phyloP scores from a whole-genome alignment of 768 basidiomycete species.

The Cytidiella melzeri region DNA sequence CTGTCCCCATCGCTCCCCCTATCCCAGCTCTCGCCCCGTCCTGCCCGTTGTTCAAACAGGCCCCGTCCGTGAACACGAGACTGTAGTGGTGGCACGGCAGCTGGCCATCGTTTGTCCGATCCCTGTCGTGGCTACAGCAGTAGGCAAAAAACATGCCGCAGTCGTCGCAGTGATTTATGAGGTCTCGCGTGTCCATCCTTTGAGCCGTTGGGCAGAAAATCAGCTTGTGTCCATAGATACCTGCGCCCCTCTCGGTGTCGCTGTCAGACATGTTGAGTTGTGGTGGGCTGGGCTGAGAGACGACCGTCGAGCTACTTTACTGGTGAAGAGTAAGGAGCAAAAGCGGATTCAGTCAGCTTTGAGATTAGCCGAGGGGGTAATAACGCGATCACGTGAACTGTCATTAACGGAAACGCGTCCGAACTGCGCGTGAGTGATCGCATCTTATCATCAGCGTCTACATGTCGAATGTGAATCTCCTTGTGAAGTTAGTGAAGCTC shows the following conservation, averaged over 20 bases:
- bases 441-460: too few relatives aligned
- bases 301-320: too few relatives aligned
- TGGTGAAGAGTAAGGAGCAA: too few relatives aligned
- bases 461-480: too few relatives aligned
- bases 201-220: neutral
- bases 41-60: conserved; percentile 27
- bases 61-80: conserved; percentile 32
- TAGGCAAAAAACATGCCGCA: neutral
- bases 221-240: neutral
- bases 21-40: conserved; percentile 24
- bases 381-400: too few relatives aligned
- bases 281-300: too few relatives aligned
- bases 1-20: conserved; percentile 15
- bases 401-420: too few relatives aligned
- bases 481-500: too few relatives aligned
- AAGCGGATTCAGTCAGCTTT: too few relatives aligned
- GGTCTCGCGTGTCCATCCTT: neutral
- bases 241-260: neutral
- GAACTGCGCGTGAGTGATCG: too few relatives aligned
- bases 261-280: too few relatives aligned
- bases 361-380: too few relatives aligned
- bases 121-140: neutral
- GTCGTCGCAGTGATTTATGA: neutral
- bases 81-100: conserved; percentile 22
- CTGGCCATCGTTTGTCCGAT: neutral